phyloP scores from a whole-genome alignment of 2,329 filamentous ascomycete genomes.

The Paracoccidioides brasiliensis region DNA sequence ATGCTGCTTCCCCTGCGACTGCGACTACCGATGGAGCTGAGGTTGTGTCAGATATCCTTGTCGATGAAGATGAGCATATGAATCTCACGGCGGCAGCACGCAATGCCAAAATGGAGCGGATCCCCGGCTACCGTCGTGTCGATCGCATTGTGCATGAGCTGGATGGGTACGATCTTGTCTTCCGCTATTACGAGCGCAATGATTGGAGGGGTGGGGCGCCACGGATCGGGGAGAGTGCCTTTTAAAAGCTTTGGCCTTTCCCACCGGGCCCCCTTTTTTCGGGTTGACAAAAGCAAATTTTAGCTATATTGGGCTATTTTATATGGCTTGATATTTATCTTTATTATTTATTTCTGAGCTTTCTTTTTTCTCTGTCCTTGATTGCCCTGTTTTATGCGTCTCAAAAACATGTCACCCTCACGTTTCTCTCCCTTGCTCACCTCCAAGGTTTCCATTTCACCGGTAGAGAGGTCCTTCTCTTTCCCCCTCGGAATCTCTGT shows the following conservation, averaged over 20 bases:
- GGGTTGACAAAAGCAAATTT: neutral
- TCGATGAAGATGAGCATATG: constrained; percentile 16
- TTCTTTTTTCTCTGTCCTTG: too few species aligned
- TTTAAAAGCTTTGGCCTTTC: too few species aligned
- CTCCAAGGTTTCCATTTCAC: too few species aligned
- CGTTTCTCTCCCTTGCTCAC: too few species aligned
- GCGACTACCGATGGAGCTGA: neutral
- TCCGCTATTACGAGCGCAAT: constrained; percentile 88
- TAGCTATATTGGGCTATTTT: too few species aligned
- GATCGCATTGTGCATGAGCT: constrained; percentile 96
- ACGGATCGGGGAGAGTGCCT: constrained; percentile 44
- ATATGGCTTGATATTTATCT: too few species aligned
- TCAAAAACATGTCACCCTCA: too few species aligned
- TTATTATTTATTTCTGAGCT: too few species aligned
- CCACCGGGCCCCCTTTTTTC: too few species aligned
- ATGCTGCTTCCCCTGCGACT: constrained; percentile 20
- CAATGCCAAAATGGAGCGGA: constrained; percentile 53
- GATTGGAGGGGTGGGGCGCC: constrained; percentile 59
- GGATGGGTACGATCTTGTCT: constrained; percentile 92
- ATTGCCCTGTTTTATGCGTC: too few species aligned
- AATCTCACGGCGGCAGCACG: constrained; percentile 32
- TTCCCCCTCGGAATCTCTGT: too few species aligned
- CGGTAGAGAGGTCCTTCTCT: too few species aligned
- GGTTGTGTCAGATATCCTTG: constrained; percentile 17
- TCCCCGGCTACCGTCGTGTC: constrained; percentile 75